phyloP scores from a whole-genome alignment of 305 asterid species.

The Petunia hybrid region DNA sequence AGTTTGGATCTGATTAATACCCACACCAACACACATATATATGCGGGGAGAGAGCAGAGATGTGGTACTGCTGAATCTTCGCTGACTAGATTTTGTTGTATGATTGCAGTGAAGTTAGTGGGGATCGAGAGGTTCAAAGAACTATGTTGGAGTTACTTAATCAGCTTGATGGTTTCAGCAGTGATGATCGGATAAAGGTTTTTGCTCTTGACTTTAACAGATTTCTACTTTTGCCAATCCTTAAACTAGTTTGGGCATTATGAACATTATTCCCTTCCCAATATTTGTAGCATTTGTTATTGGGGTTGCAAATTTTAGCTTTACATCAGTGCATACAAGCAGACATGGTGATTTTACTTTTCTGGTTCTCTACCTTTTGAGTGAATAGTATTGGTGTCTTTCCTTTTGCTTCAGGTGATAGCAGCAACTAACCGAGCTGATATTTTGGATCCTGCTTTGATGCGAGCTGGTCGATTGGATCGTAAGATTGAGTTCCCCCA shows the following conservation, averaged over 20 bases:
- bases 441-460: slow-evolving; percentile 50
- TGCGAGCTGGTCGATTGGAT: slow-evolving; percentile 48
- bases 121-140: slow-evolving; percentile 47
- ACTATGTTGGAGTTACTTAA: slow-evolving; percentile 49
- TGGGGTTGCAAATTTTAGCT: background rate
- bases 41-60: slow-evolving; percentile 39
- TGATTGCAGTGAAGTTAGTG: slow-evolving; percentile 51
- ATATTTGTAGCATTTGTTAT: slow-evolving; percentile 1
- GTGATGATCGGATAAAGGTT: slow-evolving; percentile 83
- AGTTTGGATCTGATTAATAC: slow-evolving; percentile 8
- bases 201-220: slow-evolving; percentile 9
- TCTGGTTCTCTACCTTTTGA: slow-evolving; percentile 18
- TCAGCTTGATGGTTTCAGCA: slow-evolving; percentile 73
- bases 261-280: slow-evolving; percentile 11
- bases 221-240: slow-evolving; percentile 22
- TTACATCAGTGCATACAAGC: slow-evolving; percentile 7
- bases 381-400: background rate
- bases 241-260: slow-evolving; percentile 25
- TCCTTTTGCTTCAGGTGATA: slow-evolving; percentile 57
- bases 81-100: slow-evolving; percentile 30
- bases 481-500: slow-evolving; percentile 60
- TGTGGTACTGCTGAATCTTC: background rate
- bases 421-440: slow-evolving; percentile 52
- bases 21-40: background rate
- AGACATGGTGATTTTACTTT: background rate